These are phyloP conservation scores for Leptographium flavum DNA, from an alignment of 2,329 filamentous ascomycete genomes.

Conservation along the genomic window DNA sequence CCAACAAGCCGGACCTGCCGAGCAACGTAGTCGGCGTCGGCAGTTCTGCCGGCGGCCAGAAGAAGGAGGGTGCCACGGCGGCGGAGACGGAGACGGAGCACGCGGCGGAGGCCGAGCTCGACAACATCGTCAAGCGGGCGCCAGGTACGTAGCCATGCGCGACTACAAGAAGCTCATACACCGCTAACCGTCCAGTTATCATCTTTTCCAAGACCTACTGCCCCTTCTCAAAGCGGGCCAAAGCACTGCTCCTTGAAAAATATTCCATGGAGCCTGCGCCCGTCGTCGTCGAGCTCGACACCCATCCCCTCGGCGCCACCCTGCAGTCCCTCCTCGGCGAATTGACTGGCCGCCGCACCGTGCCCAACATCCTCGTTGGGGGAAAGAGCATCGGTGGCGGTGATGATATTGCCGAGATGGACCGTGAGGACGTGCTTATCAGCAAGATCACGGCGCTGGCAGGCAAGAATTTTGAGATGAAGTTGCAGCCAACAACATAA, in stretches of 20 bases:
- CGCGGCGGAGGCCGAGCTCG: constrained; percentile 57
- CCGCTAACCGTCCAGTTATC: constrained; percentile 45
- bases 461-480: constrained; percentile 45
- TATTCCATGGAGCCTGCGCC: constrained; percentile 75
- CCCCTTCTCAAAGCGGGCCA: constrained; percentile 72
- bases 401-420: constrained; percentile 67
- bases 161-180: too few species aligned
- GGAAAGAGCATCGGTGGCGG: constrained; percentile 81
- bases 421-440: constrained; percentile 50
- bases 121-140: constrained; percentile 66
- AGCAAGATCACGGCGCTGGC: constrained; percentile 61
- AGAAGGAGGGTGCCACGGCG: constrained; percentile 29
- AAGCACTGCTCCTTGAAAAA: constrained; percentile 67
- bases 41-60: constrained; percentile 39
- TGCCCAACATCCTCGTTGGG: constrained; percentile 83
- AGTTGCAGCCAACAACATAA: constrained; percentile 27
- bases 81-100: constrained; percentile 39
- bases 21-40: constrained; percentile 44
- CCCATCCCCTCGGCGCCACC: constrained; percentile 56
- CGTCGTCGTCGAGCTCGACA: constrained; percentile 80
- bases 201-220: constrained; percentile 96
- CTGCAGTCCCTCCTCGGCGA: constrained; percentile 59
- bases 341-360: constrained; percentile 69
- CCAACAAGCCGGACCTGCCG: constrained; percentile 44
- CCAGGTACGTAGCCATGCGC: constrained; percentile 42